Evolutionary conservation across 2,329 filamentous ascomycete genomes (phyloP).

Genomic region (Talaromyces marneffei): DNA sequence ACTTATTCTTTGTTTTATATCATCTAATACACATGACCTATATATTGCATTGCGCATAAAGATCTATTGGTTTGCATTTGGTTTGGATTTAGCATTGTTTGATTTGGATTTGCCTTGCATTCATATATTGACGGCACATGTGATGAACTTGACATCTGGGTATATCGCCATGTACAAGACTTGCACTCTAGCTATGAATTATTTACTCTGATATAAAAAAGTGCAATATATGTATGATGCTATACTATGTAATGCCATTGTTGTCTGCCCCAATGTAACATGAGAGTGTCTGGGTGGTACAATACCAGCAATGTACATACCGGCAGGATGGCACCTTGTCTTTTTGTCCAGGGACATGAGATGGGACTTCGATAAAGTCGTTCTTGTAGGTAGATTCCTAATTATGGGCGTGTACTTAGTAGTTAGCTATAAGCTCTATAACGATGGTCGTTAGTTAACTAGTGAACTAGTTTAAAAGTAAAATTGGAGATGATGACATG

Average conservation of each 20-base stretch:
- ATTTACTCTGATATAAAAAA: too few relatives aligned
- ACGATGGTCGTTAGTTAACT: too few relatives aligned
- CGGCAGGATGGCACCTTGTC: too few relatives aligned
- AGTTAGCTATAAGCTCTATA: too few relatives aligned
- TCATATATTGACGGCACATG: not conserved
- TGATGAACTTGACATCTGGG: not conserved
- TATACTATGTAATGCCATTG: not conserved
- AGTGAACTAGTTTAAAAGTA: too few relatives aligned
- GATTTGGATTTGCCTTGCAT: not conserved
- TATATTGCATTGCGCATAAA: not conserved
- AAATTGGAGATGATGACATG: slow-evolving; percentile 2
- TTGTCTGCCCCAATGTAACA: not conserved
- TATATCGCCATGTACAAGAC: not conserved
- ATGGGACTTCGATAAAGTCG: too few relatives aligned
- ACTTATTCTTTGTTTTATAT: not conserved
- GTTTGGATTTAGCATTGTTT: not conserved
- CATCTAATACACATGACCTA: not conserved
- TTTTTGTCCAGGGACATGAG: too few relatives aligned
- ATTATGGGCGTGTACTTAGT: too few relatives aligned
- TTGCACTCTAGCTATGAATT: not conserved
- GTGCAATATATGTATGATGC: not conserved
- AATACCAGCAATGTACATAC: not conserved
- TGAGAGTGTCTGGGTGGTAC: not conserved
- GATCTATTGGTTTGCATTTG: not conserved
- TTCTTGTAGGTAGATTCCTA: too few relatives aligned